phyloP scores from a whole-genome alignment of 2,329 filamentous ascomycete species.

The Diaporthe sp. region DNA sequence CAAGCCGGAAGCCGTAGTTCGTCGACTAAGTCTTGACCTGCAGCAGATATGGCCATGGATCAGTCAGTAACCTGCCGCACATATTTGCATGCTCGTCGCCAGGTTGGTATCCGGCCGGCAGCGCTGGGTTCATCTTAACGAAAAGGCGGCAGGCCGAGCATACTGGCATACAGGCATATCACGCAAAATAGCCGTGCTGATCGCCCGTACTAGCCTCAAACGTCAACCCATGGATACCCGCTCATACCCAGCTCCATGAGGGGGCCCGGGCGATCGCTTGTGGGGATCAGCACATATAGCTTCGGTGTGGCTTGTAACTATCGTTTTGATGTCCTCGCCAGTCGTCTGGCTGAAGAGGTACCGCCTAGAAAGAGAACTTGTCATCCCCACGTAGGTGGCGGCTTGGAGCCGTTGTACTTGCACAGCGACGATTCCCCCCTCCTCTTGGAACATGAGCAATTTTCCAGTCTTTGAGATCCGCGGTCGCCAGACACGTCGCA shows the following conservation, averaged over 20 bases:
- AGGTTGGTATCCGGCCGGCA: slow-evolving; percentile 5
- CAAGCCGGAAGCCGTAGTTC: neutral
- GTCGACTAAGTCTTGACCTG: neutral
- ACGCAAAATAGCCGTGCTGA: neutral
- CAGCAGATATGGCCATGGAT: neutral
- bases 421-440: too few species aligned
- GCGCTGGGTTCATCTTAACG: neutral
- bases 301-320: slow-evolving; percentile 2
- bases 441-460: neutral
- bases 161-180: slow-evolving; percentile 45
- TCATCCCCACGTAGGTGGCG: neutral
- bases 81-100: neutral
- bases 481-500: neutral
- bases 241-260: neutral
- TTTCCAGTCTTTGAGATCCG: neutral
- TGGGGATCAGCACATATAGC: neutral
- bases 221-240: slow-evolving; percentile 11
- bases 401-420: neutral
- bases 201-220: slow-evolving; percentile 19
- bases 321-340: neutral
- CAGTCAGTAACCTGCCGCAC: neutral
- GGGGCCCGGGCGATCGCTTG: slow-evolving; percentile 1
- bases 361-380: neutral
- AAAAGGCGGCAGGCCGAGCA: slow-evolving; percentile 37
- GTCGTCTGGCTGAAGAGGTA: neutral